Percentiles rank a stretch among this genome's conserved stretches.
Conservation (phyloP, 1,139 yeast species). For the Hyphopichia buzzinii region DNA sequence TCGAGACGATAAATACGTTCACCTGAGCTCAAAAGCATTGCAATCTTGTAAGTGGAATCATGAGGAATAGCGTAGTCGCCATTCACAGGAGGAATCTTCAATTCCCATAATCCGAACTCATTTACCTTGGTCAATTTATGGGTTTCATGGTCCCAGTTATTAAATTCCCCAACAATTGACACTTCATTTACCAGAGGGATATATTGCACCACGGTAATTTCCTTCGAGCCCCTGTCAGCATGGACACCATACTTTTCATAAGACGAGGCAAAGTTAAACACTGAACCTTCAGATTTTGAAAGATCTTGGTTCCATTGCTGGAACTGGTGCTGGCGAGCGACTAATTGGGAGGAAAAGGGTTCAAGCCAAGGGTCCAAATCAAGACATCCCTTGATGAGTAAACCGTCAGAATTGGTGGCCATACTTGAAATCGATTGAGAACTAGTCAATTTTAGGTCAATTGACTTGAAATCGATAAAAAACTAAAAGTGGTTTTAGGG, state of each 20-base stretch:
- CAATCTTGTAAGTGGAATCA: slow-evolving; percentile 74
- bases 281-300: slow-evolving; percentile 44
- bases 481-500: background rate
- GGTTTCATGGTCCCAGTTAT: slow-evolving; percentile 67
- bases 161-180: slow-evolving; percentile 84
- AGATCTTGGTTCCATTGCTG: slow-evolving; percentile 44
- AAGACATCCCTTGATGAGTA: slow-evolving; percentile 52
- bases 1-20: slow-evolving; percentile 77
- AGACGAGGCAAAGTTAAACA: slow-evolving; percentile 52
- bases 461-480: background rate
- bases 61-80: slow-evolving; percentile 74
- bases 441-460: background rate
- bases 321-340: slow-evolving; percentile 50
- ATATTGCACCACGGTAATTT: slow-evolving; percentile 72
- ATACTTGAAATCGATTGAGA: background rate
- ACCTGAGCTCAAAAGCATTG: slow-evolving; percentile 65
- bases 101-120: slow-evolving; percentile 68
- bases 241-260: slow-evolving; percentile 79
- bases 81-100: slow-evolving; percentile 51
- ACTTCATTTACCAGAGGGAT: slow-evolving; percentile 84
- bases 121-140: slow-evolving; percentile 54
- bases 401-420: slow-evolving; percentile 1
- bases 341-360: slow-evolving; percentile 63
- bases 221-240: slow-evolving; percentile 48
- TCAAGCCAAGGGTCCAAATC: slow-evolving; percentile 84